These are phyloP conservation scores for Stylosanthes scabra DNA, from an alignment of 331 rosid species.

Conservation along the genomic window DNA sequence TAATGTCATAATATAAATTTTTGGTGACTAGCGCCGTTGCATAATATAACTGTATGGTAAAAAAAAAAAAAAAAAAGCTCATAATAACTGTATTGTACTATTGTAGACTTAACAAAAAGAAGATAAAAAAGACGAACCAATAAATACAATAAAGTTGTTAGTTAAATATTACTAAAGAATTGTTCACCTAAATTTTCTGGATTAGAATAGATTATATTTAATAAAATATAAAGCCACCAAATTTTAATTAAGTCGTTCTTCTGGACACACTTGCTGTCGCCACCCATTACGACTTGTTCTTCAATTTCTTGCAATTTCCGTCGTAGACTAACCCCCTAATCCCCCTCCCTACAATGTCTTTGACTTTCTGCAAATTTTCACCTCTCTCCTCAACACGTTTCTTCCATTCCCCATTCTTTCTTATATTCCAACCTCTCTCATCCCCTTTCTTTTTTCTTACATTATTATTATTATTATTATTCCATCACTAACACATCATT, in stretches of 20 bases:
- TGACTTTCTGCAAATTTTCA: constrained; percentile 44
- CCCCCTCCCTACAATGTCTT: constrained; percentile 39
- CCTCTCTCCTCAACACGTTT: constrained; percentile 41
- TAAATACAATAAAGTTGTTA: too few species aligned
- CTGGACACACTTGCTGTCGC: constrained; percentile 48
- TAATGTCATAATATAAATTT: too few species aligned
- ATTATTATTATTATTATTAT: too few species aligned
- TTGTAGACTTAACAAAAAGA: too few species aligned
- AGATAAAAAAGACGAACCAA: too few species aligned
- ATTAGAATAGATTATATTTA: not conserved
- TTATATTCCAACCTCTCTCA: not conserved
- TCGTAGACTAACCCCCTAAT: constrained; percentile 26
- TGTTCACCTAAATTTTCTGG: too few species aligned
- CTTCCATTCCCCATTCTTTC: constrained; percentile 27
- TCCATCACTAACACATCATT: too few species aligned
- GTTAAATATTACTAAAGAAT: too few species aligned
- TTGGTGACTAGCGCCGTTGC: too few species aligned
- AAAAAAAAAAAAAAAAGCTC: too few species aligned
- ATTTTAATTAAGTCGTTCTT: constrained; percentile 4
- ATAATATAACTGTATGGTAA: too few species aligned
- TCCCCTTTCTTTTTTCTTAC: not conserved
- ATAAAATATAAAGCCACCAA: not conserved
- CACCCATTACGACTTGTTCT: constrained; percentile 65
- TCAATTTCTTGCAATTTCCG: constrained; percentile 46
- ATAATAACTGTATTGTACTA: too few species aligned